These are phyloP conservation scores for Camellia lanceoleosa DNA, from an alignment of 148 eudicot genomes.

Conservation along the genomic window DNA sequence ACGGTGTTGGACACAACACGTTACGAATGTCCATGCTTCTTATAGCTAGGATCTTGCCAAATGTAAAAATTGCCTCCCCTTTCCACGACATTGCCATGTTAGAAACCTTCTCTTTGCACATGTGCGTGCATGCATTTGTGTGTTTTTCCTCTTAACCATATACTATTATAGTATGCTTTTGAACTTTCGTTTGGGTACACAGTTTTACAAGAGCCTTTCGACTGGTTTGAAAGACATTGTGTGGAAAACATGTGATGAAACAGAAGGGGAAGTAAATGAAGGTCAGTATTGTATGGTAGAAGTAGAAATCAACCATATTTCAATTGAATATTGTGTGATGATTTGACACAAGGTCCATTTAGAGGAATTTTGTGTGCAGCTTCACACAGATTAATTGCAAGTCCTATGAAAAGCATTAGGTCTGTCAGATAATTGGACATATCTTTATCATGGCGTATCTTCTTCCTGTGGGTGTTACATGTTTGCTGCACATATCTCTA, in stretches of 20 bases:
- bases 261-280: constrained; percentile 36
- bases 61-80: neutral
- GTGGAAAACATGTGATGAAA: constrained; percentile 65
- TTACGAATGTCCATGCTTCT: no score
- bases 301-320: neutral
- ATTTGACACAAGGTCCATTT: neutral
- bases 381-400: no score
- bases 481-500: neutral
- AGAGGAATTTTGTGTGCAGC: neutral
- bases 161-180: neutral
- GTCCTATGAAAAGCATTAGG: no score
- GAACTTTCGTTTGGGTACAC: constrained; percentile 14
- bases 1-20: no score
- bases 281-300: constrained; percentile 10
- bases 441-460: neutral
- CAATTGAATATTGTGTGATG: neutral
- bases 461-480: neutral
- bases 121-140: neutral
- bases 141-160: neutral
- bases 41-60: no score
- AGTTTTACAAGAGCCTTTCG: constrained; percentile 79
- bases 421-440: neutral
- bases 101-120: neutral
- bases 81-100: neutral
- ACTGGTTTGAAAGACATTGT: constrained; percentile 78